Evolutionary conservation across 352 stramenopile genomes (phyloP), one percentile per base, ranked within the genome.

Genomic region (Phytophthora constricta): DNA sequence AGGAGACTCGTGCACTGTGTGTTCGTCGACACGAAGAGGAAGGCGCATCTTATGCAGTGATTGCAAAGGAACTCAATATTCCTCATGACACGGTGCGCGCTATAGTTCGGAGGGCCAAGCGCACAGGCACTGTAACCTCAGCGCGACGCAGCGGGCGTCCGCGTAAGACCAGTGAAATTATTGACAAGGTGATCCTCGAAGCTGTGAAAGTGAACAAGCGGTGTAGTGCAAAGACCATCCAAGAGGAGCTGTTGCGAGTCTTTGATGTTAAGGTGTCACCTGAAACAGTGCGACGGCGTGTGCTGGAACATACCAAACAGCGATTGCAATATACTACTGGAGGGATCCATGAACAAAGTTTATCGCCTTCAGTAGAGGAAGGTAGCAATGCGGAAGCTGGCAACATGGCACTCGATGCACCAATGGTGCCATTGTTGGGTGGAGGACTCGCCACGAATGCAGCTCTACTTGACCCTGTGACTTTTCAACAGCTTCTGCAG

Each of bases 171-270:
- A 89, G 66, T 31, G 76, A 77, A 17, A 73, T 89, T 27, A 77
- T 92, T 22, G 84, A 92, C 58, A 75, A 78, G 19, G 79, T 92
- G 27, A 92, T 92, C 53, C 57, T 92, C 9, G 78, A 90, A 57
- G 71, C 81, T 5, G 76, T 92, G 13, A 80, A 72, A 33, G 65
- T 70, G 8, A 87, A 82, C 54, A 72, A 84, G 28, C 67, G 70
- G 14, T 89, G 76, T 52, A 89, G 74, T 1, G 82, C 82, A 5
- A 87, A 83, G 66, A 55, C 79, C n/a, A 91, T 91, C 45, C 80
- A 89, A 42, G 74, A 90, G 41, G 78, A 86, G 28, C 59, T 91
- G 19, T 58, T 63, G 34, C 76, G 62, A 22, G 70, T 85, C n/a
- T 87, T 87, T 60, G 72, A 79, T 5, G 73, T 90, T 17, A 83